Percentiles rank a stretch among this genome's conserved stretches.
phyloP scores from a whole-genome alignment of 371 early-diverging fungal genomes.

The Batkoa obscura region DNA sequence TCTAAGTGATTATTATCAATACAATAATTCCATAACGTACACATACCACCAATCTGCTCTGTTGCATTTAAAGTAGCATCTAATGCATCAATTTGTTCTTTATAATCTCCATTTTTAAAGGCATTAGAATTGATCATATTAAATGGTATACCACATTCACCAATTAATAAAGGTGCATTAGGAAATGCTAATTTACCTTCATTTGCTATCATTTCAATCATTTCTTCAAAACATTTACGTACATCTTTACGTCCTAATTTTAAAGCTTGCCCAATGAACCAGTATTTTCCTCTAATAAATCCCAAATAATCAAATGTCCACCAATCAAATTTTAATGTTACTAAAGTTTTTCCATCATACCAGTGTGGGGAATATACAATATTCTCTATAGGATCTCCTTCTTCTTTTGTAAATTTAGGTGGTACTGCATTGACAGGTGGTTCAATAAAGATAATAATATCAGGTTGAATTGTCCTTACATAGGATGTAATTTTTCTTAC shows the following conservation, averaged over 20 bases:
- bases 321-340: slow-evolving; percentile 42
- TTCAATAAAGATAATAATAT: slow-evolving; percentile 41
- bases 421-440: slow-evolving; percentile 39
- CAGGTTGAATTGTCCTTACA: slow-evolving; percentile 22
- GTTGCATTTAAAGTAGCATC: slow-evolving; percentile 44
- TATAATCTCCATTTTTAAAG: slow-evolving; percentile 17
- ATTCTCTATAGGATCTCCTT: slow-evolving; percentile 17
- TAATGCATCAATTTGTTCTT: slow-evolving; percentile 39
- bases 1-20: slow-evolving; percentile 30
- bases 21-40: slow-evolving; percentile 45
- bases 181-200: slow-evolving; percentile 29
- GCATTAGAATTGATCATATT: slow-evolving; percentile 30
- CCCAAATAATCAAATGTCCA: slow-evolving; percentile 44
- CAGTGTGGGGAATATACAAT: slow-evolving; percentile 52
- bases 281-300: slow-evolving; percentile 36
- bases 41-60: slow-evolving; percentile 35
- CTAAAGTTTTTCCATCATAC: slow-evolving; percentile 50
- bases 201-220: slow-evolving; percentile 24
- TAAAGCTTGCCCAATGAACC: slow-evolving; percentile 27
- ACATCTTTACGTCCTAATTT: slow-evolving; percentile 36
- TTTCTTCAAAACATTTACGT: slow-evolving; percentile 32
- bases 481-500: slow-evolving; percentile 17
- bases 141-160: slow-evolving; percentile 57
- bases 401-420: slow-evolving; percentile 17
- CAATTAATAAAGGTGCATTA: slow-evolving; percentile 30